Evolutionary conservation across 495 filamentous ascomycete species (phyloP).

Genomic region (Neurospora sp.): DNA sequence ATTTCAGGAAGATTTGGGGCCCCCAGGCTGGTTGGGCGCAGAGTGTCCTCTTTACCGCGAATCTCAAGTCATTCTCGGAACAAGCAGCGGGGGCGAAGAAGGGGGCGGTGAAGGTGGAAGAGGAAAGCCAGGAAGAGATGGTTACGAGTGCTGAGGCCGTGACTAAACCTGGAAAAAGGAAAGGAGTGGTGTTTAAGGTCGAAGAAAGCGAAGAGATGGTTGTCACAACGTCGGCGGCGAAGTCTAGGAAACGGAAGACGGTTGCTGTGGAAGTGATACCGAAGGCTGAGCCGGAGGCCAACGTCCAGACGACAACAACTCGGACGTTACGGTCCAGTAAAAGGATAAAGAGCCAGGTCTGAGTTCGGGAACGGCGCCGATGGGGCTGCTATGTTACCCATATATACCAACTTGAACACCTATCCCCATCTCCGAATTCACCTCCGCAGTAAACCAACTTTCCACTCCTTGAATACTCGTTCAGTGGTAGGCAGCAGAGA

Average conservation of each 20-base stretch:
- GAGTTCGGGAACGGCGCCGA: not conserved
- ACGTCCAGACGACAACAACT: conserved; percentile 8
- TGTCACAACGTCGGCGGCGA: not conserved
- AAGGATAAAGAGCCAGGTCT: conserved; percentile 4
- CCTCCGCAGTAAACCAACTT: conserved; percentile 50
- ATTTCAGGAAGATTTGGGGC: conserved; percentile 88
- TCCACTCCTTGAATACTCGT: conserved; percentile 53
- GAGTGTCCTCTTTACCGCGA: conserved; percentile 90
- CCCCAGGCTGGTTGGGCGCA: conserved; percentile 96
- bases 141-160: conserved; percentile 13
- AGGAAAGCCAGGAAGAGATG: conserved; percentile 8
- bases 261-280: not conserved
- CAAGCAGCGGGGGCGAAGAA: conserved; percentile 30
- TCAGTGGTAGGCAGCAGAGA: conserved; percentile 44
- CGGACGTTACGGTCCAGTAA: conserved; percentile 13
- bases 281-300: conserved; percentile 4
- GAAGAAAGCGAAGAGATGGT: not conserved
- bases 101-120: conserved; percentile 18
- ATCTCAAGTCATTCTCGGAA: conserved; percentile 77
- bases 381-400: not conserved
- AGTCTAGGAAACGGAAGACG: conserved; percentile 7
- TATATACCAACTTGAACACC: not conserved
- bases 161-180: not conserved
- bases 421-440: conserved; percentile 8
- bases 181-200: not conserved